Percentiles rank a stretch among this genome's conserved stretches.
These are phyloP conservation scores for Penicillium paxilli DNA, from an alignment of 495 filamentous ascomycete species.

Conservation along the genomic window DNA sequence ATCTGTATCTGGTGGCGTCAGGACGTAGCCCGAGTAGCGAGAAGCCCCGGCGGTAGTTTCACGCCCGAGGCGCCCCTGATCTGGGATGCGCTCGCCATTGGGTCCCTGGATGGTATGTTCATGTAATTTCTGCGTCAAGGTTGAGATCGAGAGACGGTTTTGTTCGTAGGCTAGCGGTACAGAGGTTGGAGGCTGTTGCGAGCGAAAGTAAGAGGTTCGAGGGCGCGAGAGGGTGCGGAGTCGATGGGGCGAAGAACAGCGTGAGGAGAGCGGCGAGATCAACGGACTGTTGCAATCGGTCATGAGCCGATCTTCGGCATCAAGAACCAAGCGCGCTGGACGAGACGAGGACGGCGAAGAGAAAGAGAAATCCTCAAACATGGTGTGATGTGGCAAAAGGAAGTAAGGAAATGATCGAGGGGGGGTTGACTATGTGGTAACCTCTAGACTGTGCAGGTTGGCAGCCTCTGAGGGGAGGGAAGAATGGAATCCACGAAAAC, in stretches of 20 bases:
- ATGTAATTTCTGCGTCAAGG: slow-evolving; percentile 46
- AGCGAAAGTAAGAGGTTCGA: slow-evolving; percentile 37
- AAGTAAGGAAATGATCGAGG: background rate
- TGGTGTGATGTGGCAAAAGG: slow-evolving; percentile 26
- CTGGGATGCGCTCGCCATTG: slow-evolving; percentile 3
- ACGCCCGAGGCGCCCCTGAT: slow-evolving; percentile 2
- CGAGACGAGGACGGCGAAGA: slow-evolving; percentile 42
- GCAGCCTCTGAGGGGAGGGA: no score
- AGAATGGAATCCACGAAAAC: no score
- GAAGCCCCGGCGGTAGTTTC: slow-evolving; percentile 6
- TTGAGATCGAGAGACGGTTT: slow-evolving; percentile 45
- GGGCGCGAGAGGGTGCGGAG: slow-evolving; percentile 35
- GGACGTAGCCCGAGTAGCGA: slow-evolving; percentile 33
- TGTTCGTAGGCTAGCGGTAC: slow-evolving; percentile 43
- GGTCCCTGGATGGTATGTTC: slow-evolving; percentile 42
- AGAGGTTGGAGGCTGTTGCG: slow-evolving; percentile 43
- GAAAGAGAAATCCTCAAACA: slow-evolving; percentile 52
- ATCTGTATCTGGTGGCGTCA: slow-evolving; percentile 47
- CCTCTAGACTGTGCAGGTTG: background rate
- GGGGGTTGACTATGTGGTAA: no score
- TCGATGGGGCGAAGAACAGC: slow-evolving; percentile 45
- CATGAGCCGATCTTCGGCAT: slow-evolving; percentile 41
- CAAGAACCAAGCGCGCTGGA: slow-evolving; percentile 32
- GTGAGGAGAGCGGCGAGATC: slow-evolving; percentile 47
- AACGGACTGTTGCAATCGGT: slow-evolving; percentile 40